Percentiles rank a stretch among this genome's conserved stretches.
Conservation (phyloP, 2,329 filamentous ascomycete species). For the Chrysosporium keratinophilum region DNA sequence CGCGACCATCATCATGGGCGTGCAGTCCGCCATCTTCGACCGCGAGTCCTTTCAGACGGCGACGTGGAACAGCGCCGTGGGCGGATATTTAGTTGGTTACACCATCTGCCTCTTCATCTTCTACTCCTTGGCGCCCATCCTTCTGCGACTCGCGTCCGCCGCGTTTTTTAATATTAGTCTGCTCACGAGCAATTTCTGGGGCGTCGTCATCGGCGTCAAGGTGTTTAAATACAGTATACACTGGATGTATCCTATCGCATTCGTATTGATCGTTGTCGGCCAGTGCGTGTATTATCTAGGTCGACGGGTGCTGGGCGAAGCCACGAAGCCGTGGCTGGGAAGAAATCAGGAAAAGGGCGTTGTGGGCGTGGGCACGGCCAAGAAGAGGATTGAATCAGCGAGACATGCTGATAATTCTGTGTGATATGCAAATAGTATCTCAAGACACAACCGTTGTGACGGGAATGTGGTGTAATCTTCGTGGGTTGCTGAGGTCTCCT, state of each 20-base stretch:
- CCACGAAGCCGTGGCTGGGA: conserved; percentile 90
- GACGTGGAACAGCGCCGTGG: conserved; percentile 56
- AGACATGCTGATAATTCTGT: not conserved
- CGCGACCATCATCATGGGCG: conserved; percentile 81
- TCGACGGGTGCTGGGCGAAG: conserved; percentile 71
- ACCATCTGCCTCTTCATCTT: conserved; percentile 74
- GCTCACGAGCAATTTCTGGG: conserved; percentile 94
- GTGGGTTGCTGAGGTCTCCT: too few species aligned
- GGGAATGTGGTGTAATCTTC: not conserved
- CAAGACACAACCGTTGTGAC: not conserved
- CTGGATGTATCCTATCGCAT: conserved; percentile 90
- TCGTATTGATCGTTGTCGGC: conserved; percentile 80
- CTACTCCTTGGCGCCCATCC: conserved; percentile 74
- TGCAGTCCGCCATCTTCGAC: conserved; percentile 87
- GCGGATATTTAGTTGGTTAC: conserved; percentile 80
- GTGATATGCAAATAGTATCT: not conserved
- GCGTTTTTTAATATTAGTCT: conserved; percentile 96
- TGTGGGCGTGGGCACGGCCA: conserved; percentile 73
- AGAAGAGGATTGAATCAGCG: conserved; percentile 51
- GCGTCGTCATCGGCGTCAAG: conserved; percentile 78
- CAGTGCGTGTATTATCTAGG: conserved; percentile 80
- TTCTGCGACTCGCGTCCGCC: conserved; percentile 80
- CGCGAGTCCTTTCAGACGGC: conserved; percentile 57
- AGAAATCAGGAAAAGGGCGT: conserved; percentile 72
- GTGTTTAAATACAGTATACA: conserved; percentile 74